phyloP scores from a whole-genome alignment of 495 filamentous ascomycete species.

The Extremus antarcticus region DNA sequence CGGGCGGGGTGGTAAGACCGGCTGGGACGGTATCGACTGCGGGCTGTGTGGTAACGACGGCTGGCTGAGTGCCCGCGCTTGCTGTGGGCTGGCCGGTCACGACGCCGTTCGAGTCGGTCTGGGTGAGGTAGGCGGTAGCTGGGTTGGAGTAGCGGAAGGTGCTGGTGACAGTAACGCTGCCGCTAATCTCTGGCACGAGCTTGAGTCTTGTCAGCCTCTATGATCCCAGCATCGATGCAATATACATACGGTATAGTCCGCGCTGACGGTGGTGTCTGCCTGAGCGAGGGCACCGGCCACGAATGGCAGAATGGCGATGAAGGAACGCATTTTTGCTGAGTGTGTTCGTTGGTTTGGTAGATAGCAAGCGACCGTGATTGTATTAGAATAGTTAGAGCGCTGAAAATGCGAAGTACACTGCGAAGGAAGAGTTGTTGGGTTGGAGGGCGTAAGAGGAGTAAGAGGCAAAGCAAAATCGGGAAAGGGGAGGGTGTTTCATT shows the following conservation, averaged over 20 bases:
- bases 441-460: background rate
- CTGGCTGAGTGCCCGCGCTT: constrained; percentile 10
- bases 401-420: background rate
- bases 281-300: constrained; percentile 23
- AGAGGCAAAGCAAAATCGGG: background rate
- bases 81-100: constrained; percentile 37
- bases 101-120: constrained; percentile 47
- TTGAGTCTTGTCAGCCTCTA: constrained; percentile 4
- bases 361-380: background rate
- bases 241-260: constrained; percentile 1
- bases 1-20: constrained; percentile 35
- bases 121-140: constrained; percentile 34
- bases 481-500: background rate
- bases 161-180: constrained; percentile 1
- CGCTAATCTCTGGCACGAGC: background rate
- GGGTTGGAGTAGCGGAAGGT: constrained; percentile 13
- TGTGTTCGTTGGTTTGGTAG: background rate
- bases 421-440: background rate
- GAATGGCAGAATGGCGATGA: constrained; percentile 26
- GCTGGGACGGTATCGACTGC: constrained; percentile 1
- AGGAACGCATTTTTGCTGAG: constrained; percentile 9
- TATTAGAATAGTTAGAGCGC: background rate
- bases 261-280: constrained; percentile 6
- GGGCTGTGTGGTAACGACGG: constrained; percentile 34
- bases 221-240: background rate